A percentile compares a stretch with the other conserved stretches of the same genome.
Evolutionary conservation across 176 grass and related monocot genomes (phyloP).

Genomic region (Cocos nucifera): DNA sequence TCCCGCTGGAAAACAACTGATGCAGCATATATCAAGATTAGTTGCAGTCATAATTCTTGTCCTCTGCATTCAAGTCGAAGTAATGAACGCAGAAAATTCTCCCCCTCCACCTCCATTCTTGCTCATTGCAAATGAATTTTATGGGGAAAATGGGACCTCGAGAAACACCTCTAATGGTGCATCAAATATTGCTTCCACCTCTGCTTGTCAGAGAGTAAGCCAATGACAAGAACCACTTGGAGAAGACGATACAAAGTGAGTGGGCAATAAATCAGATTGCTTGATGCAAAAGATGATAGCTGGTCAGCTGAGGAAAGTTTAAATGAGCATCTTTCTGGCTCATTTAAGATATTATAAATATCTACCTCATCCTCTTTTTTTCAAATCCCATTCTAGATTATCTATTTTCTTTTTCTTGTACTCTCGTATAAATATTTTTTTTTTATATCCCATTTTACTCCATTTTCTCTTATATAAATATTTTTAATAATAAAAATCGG

Average conservation of each 20-base stretch:
- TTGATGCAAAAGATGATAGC: too few species aligned
- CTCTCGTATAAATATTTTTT: too few species aligned
- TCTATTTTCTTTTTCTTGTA: too few species aligned
- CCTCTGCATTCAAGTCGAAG: slow-evolving; percentile 32
- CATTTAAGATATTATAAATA: too few species aligned
- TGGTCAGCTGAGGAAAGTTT: too few species aligned
- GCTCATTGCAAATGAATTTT: slow-evolving; percentile 18
- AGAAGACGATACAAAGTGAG: slow-evolving; percentile 53
- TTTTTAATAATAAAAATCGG: too few species aligned
- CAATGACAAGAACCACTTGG: slow-evolving; percentile 49
- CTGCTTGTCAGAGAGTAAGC: slow-evolving; percentile 45
- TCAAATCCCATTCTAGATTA: too few species aligned
- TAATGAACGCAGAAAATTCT: slow-evolving; percentile 35
- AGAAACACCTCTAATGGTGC: slow-evolving; percentile 65
- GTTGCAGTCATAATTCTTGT: slow-evolving; percentile 34
- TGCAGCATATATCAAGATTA: slow-evolving; percentile 62
- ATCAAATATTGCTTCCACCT: slow-evolving; percentile 52
- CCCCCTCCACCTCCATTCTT: slow-evolving; percentile 62
- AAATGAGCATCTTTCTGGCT: too few species aligned
- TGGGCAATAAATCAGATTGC: too few species aligned
- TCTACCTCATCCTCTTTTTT: too few species aligned
- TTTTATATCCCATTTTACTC: too few species aligned
- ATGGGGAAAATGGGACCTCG: slow-evolving; percentile 17
- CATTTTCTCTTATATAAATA: too few species aligned
- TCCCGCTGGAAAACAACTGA: slow-evolving; percentile 40